Base-by-base conservation (phyloP, 1,284 basidiomycete species). In the Coniferiporia weirii region DNA sequence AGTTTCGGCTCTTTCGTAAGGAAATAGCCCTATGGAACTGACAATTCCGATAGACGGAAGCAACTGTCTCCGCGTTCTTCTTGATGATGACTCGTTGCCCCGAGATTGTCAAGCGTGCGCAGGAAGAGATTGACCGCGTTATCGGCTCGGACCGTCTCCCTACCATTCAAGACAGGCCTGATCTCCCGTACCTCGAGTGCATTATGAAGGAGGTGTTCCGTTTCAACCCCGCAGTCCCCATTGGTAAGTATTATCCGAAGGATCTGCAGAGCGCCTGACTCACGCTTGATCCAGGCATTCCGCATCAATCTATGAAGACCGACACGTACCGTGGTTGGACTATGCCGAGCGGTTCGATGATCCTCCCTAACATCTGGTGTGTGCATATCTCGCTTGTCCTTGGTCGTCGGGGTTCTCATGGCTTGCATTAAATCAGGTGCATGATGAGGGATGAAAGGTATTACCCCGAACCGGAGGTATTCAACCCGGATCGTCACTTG, bases 121-220 rank as follows among this genome's bases (percentile, higher is more conserved):
- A 75, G 52, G 66, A 65, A 17, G 79, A 80, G 65, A 71, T 81
- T 50, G 77, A 80, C 63, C 68, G 35, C 35, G 59, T 65, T 10
- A 48, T 57, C 15, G 59, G 55, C 6, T 35, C 40, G 27, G 45
- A 59, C 20, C 52, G 58, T 17, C 47, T 61, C 2, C 59, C 59
- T 17, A 48, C 49, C 1, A 53, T 52, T 40, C 54, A 64, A 15
- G 65, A 68, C 48, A 50, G 59, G 3, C 12, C 35, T 5, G 20
- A 51, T 1, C 32, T 67, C 9, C 62, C 63, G 3, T 67, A 66
- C 54, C 51, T 66, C 6, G 56, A 61, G 9, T 62, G 63, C 4
- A 61, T 67, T n/a, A 32, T 66, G 34, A 64, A 66, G 40, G 66
- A 63, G 40, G 40, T 61, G 9, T 57, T 57, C 38, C 48, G 59